Evolutionary conservation across 768 basidiomycete genomes (phyloP).

Genomic region (Hypholoma fasciculare): DNA sequence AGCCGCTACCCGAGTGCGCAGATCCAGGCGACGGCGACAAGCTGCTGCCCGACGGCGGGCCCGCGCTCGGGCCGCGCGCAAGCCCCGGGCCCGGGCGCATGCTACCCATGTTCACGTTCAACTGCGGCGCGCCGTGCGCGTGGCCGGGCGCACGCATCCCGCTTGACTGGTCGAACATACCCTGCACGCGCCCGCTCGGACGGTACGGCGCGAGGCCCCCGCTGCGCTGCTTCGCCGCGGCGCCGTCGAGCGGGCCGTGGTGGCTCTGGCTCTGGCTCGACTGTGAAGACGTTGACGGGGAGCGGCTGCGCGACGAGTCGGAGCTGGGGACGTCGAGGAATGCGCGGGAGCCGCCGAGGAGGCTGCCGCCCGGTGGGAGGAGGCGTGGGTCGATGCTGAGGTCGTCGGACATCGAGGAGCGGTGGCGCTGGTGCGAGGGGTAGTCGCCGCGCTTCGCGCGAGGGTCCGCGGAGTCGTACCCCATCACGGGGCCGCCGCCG

Average conservation of each 20-base stretch:
- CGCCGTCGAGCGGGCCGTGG: slow-evolving; percentile 2
- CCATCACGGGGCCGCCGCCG: neutral
- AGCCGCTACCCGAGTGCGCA: neutral
- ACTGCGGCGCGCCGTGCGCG: slow-evolving; percentile 14
- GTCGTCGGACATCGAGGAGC: neutral
- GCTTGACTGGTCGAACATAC: slow-evolving; percentile 13
- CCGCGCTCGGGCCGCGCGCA: slow-evolving; percentile 15
- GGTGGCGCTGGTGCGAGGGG: neutral
- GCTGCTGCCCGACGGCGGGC: slow-evolving; percentile 11
- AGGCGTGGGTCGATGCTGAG: slow-evolving; percentile 8
- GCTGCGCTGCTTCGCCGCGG: neutral
- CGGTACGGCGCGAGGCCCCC: slow-evolving; percentile 17
- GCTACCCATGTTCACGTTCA: slow-evolving; percentile 18
- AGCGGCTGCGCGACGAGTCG: slow-evolving; percentile 23
- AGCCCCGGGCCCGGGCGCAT: slow-evolving; percentile 15
- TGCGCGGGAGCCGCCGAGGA: neutral
- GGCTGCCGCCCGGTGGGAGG: neutral
- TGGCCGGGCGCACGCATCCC: slow-evolving; percentile 3
- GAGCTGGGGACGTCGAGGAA: slow-evolving; percentile 10
- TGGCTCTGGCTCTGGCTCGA: slow-evolving; percentile 31
- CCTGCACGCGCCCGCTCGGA: slow-evolving; percentile 27
- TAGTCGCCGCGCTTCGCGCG: neutral
- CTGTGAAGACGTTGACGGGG: slow-evolving; percentile 31
- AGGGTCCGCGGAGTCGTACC: neutral
- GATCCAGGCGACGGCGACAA: slow-evolving; percentile 16